Base-by-base conservation (phyloP, 306 rosid genomes). In the Astragalus membranaceus region DNA sequence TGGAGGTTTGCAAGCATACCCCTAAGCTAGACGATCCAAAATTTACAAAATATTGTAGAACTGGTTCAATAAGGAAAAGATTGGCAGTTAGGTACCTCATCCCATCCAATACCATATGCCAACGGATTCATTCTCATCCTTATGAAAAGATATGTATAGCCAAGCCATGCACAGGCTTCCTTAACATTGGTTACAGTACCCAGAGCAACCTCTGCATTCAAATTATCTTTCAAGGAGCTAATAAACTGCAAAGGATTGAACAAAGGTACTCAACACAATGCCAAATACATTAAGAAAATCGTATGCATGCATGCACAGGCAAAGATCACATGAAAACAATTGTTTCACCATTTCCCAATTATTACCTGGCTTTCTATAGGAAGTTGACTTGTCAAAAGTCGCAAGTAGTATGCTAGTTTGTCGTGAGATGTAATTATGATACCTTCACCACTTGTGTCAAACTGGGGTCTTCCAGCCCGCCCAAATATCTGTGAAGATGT, bases 121-220 rank as follows among this genome's bases (percentile, higher is more conserved):
- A 93, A 76, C 42, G 98, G 98, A 82, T 93, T 93, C 88, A 90
- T 79, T 83, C 90, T 87, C 98, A 93, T 93, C 85, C 98, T 87
- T 78, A 93, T 90, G 79, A 88, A 93, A 72, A 93, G 94, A 83
- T 93, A 93, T 2, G 98, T 93, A 80, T 93, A 93, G 79, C 98
- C 98, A 67, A 93, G 96, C 98, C 98, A 93, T 7, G 97, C 97
- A 80, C 97, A 90, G 58, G 98, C 98, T 85, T 93, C 98, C 85
- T 90, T 93, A 70, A 93, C 94, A 84, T 93, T 93, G 35, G 98
- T 88, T 50, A 93, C 98, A 70, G 98, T 93, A 48, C 98, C 98
- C 87, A 93, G 79, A 46, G 98, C 98, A 69, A 93, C 97, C 80
- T 93, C 98, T 9, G 98, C 98, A 76, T 93, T 93, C 73, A 93